Base-by-base conservation (phyloP, 495 filamentous ascomycete genomes). In the Penicillium soppii region DNA sequence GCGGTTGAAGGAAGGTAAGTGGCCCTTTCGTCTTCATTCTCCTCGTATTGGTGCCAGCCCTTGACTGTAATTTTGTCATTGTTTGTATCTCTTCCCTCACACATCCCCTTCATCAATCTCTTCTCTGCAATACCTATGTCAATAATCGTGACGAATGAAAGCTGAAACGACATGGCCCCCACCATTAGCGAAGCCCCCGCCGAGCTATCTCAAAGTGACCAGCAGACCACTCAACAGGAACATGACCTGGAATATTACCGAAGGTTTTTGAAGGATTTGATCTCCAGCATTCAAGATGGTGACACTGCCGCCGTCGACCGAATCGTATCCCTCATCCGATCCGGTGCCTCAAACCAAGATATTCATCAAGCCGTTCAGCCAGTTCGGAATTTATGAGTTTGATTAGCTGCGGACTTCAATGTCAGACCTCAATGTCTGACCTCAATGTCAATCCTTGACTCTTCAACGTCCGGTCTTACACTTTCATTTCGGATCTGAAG, bases 321-420 rank as follows among this genome's bases (percentile, higher is more conserved):
- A n/a, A 25, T 74, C 36, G 45, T 74, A 40, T 39, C 57, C 4
- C 43, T 59, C 42, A 68, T 74, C 43, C 71, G 69, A 27, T 58
- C 69, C 9, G 66, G 68, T 17, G 69, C 64, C 21, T 68, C 69
- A 12, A 47, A 68, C 15, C 27, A 55, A 41, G 54, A 68, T 5
- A 71, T 74, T 19, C 63, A 64, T 23, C 37, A 49, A 4, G 43
- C 46, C 2, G 36, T 74, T 48, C 52, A 65, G 5, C 50, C 54
- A 13, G 15, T 59, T 5, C 36, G 39, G 22, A 32, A 23, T 8
- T 48, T 3, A 12, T 32, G 29, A 32, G 5, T n/a, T n/a, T n/a
- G n/a, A n/a, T n/a, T n/a, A n/a, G n/a, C n/a, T n/a, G n/a, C n/a
- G n/a, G n/a, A n/a, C n/a, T n/a, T n/a, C n/a, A n/a, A n/a, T n/a